A percentile compares a stretch with the other conserved stretches of the same genome.
These are phyloP conservation scores for Aspergillus puulaauensis DNA, from an alignment of 2,329 filamentous ascomycete genomes.

Conservation along the genomic window DNA sequence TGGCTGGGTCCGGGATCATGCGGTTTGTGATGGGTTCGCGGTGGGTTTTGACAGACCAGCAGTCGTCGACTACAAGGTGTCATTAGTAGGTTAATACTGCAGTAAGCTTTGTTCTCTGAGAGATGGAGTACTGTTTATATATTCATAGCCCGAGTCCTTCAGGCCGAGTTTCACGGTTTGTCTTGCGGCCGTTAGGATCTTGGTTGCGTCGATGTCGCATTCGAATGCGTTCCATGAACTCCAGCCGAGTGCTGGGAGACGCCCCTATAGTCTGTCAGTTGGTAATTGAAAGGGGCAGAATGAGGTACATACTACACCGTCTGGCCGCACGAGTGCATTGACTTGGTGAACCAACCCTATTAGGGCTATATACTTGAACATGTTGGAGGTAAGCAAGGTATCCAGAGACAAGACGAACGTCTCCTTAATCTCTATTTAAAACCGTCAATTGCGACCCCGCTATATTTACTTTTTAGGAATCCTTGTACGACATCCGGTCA, in stretches of 20 bases:
- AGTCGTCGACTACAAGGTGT: conserved; percentile 54
- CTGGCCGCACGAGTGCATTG: neutral
- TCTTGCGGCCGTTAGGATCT: conserved; percentile 49
- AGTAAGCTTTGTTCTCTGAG: fast-evolving
- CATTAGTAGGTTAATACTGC: neutral
- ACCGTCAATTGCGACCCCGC: no score
- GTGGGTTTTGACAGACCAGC: conserved; percentile 52
- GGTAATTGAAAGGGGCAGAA: neutral
- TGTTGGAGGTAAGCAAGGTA: neutral
- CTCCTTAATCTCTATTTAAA: no score
- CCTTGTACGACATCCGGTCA: no score
- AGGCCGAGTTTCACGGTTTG: conserved; percentile 48
- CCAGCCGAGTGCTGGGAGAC: conserved; percentile 41
- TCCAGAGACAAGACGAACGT: neutral
- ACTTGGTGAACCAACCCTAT: neutral
- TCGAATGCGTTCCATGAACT: conserved; percentile 49
- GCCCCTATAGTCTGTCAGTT: neutral
- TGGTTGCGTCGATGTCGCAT: conserved; percentile 48
- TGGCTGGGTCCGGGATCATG: conserved; percentile 48
- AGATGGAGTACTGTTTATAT: conserved; percentile 37
- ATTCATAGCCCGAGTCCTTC: conserved; percentile 51
- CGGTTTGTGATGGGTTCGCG: conserved; percentile 46
- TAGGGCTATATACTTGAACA: neutral
- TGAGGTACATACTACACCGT: neutral
- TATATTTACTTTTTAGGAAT: no score